A percentile compares a stretch with the other conserved stretches of the same genome.
Evolutionary conservation across 108 stramenopile species (phyloP).

Genomic region (Pseudonitzschia multistriata): DNA sequence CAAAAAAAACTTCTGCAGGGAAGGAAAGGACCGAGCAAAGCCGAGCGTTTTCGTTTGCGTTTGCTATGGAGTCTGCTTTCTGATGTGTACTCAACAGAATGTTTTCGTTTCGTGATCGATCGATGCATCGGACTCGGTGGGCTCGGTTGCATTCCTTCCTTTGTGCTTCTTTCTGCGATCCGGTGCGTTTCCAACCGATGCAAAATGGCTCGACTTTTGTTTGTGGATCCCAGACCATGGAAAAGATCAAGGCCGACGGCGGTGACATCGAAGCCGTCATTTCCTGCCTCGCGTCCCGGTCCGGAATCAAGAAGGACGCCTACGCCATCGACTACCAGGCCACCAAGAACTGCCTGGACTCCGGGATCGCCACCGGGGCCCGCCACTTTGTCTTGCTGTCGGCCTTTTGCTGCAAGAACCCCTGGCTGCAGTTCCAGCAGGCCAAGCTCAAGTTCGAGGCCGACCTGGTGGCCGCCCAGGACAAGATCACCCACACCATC

Average conservation of each 20-base stretch:
- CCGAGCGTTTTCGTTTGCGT: not conserved
- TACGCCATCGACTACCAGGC: constrained; percentile 94
- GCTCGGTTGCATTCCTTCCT: no score
- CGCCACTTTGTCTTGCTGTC: constrained; percentile 90
- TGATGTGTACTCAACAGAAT: not conserved
- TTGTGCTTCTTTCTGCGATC: no score
- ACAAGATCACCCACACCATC: constrained; percentile 80
- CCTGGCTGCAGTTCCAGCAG: constrained; percentile 92
- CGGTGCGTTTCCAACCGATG: not conserved
- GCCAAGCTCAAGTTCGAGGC: constrained; percentile 95
- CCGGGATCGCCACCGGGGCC: constrained; percentile 60
- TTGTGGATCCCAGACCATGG: constrained; percentile 8
- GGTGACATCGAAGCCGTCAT: constrained; percentile 57
- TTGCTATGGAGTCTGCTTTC: no score
- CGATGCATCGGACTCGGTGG: not conserved
- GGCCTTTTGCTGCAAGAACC: constrained; percentile 94
- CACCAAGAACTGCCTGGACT: constrained; percentile 88
- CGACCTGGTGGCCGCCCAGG: constrained; percentile 57
- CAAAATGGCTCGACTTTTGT: not conserved
- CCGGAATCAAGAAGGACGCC: constrained; percentile 91
- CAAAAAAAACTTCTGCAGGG: no score
- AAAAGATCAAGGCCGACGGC: not conserved
- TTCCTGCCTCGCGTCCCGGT: constrained; percentile 89
- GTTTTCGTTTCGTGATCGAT: not conserved
- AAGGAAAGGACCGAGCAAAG: not conserved